These are phyloP conservation scores for Cornus florida DNA, from an alignment of 148 eudicot species.

Conservation along the genomic window DNA sequence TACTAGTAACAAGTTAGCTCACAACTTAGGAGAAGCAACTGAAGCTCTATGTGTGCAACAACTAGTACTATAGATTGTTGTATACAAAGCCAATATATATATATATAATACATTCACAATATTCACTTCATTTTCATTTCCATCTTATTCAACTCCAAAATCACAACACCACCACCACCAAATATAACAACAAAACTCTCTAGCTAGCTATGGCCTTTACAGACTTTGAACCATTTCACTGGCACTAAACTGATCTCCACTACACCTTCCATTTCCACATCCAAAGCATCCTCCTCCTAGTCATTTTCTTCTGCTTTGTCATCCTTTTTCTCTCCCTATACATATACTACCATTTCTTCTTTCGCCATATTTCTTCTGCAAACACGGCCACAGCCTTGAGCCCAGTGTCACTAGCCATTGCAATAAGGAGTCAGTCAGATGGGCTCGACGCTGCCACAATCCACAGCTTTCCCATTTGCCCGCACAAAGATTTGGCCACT, in stretches of 20 bases:
- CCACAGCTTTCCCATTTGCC: slow-evolving; percentile 7
- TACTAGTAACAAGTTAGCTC: not conserved
- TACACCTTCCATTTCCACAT: slow-evolving; percentile 6
- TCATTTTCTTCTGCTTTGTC: not conserved
- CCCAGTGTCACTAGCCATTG: not conserved
- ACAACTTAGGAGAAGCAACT: not conserved
- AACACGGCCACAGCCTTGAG: not conserved
- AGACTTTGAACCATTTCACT: not conserved
- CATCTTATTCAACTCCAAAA: not conserved
- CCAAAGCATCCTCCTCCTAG: not conserved
- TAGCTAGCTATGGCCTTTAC: slow-evolving; percentile 2
- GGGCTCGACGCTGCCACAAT: slow-evolving; percentile 19
- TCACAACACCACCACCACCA: not conserved
- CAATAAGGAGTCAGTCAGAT: not conserved
- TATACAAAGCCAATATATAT: not conserved
- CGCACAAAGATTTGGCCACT: not conserved
- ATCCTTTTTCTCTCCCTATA: slow-evolving; percentile 10
- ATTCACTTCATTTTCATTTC: not conserved
- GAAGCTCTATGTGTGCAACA: not conserved
- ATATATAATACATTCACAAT: no score
- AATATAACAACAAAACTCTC: not conserved
- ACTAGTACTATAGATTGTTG: not conserved
- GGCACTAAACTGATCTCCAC: slow-evolving; percentile 8
- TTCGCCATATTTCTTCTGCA: not conserved
- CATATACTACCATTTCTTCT: slow-evolving; percentile 12